phyloP scores from a whole-genome alignment of 495 filamentous ascomycete genomes.

The Tuber calosporum region DNA sequence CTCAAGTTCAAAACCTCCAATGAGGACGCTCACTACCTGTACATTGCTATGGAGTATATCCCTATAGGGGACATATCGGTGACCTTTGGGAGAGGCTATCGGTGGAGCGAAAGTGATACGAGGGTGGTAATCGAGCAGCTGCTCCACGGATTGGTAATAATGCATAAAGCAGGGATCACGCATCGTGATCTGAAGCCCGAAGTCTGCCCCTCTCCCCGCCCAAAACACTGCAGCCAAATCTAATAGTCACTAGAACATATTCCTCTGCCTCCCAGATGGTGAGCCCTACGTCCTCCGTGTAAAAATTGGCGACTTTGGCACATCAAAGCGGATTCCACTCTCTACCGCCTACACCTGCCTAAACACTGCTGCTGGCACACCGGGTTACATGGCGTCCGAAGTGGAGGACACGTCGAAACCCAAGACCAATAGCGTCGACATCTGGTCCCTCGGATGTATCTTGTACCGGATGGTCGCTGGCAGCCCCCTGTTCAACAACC shows the following conservation, averaged over 20 bases:
- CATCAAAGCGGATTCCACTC: neutral
- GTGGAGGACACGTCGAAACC: neutral
- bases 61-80: neutral
- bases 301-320: constrained; percentile 13
- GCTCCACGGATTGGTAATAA: constrained; percentile 1
- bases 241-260: neutral
- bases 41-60: constrained; percentile 9
- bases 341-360: neutral
- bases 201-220: neutral
- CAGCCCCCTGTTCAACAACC: neutral
- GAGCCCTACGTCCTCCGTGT: neutral
- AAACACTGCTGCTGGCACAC: neutral
- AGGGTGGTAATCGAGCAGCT: neutral
- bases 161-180: neutral
- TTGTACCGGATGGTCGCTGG: neutral
- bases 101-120: neutral
- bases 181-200: constrained; percentile 11
- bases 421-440: neutral
- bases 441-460: constrained; percentile 10
- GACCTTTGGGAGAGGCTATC: neutral
- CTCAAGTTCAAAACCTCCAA: neutral
- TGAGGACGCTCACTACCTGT: neutral
- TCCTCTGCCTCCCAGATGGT: neutral
- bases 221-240: neutral
- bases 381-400: neutral